Evolutionary conservation across 495 filamentous ascomycete species (phyloP), one percentile per base, ranked within the genome.

Genomic region (Neurospora hispaniola): DNA sequence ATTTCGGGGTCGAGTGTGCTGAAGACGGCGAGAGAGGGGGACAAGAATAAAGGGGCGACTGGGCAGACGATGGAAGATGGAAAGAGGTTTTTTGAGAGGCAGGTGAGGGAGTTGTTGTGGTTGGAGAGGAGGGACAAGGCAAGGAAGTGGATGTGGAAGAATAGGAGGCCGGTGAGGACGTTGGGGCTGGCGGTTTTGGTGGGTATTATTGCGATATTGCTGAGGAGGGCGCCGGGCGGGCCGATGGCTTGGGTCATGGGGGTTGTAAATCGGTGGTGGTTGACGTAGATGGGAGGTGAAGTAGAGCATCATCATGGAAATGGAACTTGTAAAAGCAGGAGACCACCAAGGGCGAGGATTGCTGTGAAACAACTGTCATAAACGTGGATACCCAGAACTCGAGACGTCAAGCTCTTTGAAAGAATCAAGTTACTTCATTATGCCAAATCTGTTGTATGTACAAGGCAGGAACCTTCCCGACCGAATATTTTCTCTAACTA

Each of bases 1-100:
- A 90, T 99, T 48, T 92, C 93, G 3, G 76, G 78, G 38, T 86
- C 86, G 78, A 97, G 93, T 76, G 93, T 96, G 2, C 86, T 99
- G 42, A 97, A 97, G 78, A 96, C 94, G 0, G 90, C 91, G 0
- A 85, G 88, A 10, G 82, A 86, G 70, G 74, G 48, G 20, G 35
- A 38, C 35, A 18, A 66, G 14, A 3, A 7, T 38, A 38, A 38
- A 20, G 35, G 20, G 39, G 42, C 5, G 20, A 27, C 10, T 6
- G 5, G n/a, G 2, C 20, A 71, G 43, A 46, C 27, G n/a, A 27
- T 73, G 59, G 72, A 75, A 20, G 69, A 76, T 38, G 81, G 80
- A 3, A 73, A 35, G 41, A 75, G 31, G 10, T 84, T 89, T 69
- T 97, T 97, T 76, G 80, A 88, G 20, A 82, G 83, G 71, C 94